Evolutionary conservation across 169 alveolate genomes (phyloP).

Genomic region (Eimeria falciformis): DNA sequence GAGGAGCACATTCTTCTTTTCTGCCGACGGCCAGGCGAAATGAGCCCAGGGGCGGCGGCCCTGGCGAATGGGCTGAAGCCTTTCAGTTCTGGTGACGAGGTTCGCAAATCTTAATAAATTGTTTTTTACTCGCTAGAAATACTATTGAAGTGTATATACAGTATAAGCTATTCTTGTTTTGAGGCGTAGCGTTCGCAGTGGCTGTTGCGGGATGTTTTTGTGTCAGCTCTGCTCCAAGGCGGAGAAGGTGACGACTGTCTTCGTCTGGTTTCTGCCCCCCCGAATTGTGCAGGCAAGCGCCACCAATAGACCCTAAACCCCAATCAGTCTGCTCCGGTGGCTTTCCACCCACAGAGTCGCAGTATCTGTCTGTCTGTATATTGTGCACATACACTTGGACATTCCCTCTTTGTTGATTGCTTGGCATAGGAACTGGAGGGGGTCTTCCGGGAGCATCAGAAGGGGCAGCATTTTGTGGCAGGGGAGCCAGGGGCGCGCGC

Average conservation of each 20-base stretch:
- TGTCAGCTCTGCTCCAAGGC: not conserved
- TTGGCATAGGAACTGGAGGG: conserved; percentile 12
- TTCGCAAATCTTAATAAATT: not conserved
- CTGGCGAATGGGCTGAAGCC: not conserved
- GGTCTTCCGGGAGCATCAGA: not conserved
- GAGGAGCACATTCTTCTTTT: not conserved
- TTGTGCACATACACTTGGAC: not conserved
- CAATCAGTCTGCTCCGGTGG: too few relatives aligned
- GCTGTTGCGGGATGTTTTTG: not conserved
- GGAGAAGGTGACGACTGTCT: not conserved
- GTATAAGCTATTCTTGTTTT: not conserved
- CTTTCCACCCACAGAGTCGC: too few relatives aligned
- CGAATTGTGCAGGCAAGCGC: conserved; percentile 20
- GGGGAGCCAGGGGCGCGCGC: not conserved
- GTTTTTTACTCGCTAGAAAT: not conserved
- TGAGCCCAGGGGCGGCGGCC: conserved; percentile 20
- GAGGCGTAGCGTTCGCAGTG: not conserved
- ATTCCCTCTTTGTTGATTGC: not conserved
- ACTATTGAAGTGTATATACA: not conserved
- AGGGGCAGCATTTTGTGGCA: too few relatives aligned
- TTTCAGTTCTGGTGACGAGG: conserved; percentile 5
- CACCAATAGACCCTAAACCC: not conserved
- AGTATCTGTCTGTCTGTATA: not conserved
- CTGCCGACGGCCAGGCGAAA: not conserved
- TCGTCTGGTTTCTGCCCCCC: conserved; percentile 61